A percentile compares a stretch with the other conserved stretches of the same genome.
These are phyloP conservation scores for Backusella tarrabulga DNA, from an alignment of 192 early-diverging fungal genomes.

Conservation along the genomic window DNA sequence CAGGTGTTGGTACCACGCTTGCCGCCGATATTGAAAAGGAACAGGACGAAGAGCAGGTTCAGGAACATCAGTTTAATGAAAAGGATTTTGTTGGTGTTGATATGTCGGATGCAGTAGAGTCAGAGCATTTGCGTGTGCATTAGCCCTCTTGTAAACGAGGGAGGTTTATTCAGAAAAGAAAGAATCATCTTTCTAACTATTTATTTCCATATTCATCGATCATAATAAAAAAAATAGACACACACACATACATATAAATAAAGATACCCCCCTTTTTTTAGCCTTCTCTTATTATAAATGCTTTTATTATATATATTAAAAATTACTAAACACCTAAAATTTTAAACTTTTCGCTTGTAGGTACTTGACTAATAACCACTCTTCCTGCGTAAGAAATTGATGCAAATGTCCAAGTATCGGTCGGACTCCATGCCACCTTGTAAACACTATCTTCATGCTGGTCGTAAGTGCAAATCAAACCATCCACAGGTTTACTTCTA, in stretches of 20 bases:
- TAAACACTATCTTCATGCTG: constrained; percentile 97
- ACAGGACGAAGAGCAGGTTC: background rate
- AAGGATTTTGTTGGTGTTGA: background rate
- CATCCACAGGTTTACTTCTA: constrained; percentile 62
- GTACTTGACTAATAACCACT: constrained; percentile 90
- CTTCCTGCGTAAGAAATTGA: constrained; percentile 93
- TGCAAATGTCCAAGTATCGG: constrained; percentile 93
- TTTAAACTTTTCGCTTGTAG: constrained; percentile 45
- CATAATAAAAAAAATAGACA: background rate
- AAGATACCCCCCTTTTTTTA: constrained; percentile 2
- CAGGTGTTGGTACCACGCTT: constrained; percentile 29
- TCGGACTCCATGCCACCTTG: constrained; percentile 82
- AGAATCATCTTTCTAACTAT: background rate
- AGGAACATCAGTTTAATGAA: background rate
- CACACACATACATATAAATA: background rate
- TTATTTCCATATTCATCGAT: background rate
- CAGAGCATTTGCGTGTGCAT: background rate
- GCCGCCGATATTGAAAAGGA: constrained; percentile 37
- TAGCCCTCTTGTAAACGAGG: background rate
- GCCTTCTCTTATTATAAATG: background rate
- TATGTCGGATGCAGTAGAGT: constrained; percentile 1
- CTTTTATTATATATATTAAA: background rate
- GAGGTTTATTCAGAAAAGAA: background rate
- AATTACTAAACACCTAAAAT: constrained; percentile 28
- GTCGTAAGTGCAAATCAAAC: constrained; percentile 83